Base-by-base conservation (phyloP, 352 stramenopile genomes). In the Globisporangium megalacanthum region DNA sequence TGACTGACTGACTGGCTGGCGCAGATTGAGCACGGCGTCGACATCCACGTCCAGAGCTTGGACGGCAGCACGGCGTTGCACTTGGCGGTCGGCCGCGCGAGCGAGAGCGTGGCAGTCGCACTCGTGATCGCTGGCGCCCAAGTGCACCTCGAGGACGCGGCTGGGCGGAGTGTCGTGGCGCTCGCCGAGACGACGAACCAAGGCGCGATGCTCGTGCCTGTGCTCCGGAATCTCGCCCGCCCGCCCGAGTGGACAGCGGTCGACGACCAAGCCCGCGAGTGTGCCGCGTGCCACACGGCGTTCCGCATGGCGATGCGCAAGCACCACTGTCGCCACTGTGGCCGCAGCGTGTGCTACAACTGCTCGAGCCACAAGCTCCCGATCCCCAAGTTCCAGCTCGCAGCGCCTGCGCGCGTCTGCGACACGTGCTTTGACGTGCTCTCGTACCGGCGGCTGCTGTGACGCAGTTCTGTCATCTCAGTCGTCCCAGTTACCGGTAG, bases 231-330 rank as follows among this genome's bases (percentile, higher is more conserved):
- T 50, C 66, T 94, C 14, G 73, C 81, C 0, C 66, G 69, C 31
- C 54, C 72, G 0, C 85, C 85, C 4, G 75, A 89, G 31, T 88
- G 69, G 71, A 63, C 88, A 17, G 64, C 77, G 1, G 25, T 29
- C 4, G 83, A 94, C 60, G 83, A 92, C 51, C 75, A 90, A 59
- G 72, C 75, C 14, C 60, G 67, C 2, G 81, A 92, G 51, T 94
- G 85, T 47, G 80, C 81, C 19, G 88, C 80, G 2, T 94, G 85
- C 50, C 81, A 86, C 47, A 64, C 78, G 9, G 65, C 69, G 0
- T 94, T 94, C 63, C 79, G 81, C 20, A 66, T 94, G 36, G 82
- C 85, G 35, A 91, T 92, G 79, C 83, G 85, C 35, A 90, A 88
- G 56, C 81, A 94, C 61, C 79, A 92, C 61, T 94, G 85, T 46